Evolutionary conservation across 768 basidiomycete species (phyloP), one percentile per base, ranked within the genome.

Genomic region (Dacryopinax primogenitus): DNA sequence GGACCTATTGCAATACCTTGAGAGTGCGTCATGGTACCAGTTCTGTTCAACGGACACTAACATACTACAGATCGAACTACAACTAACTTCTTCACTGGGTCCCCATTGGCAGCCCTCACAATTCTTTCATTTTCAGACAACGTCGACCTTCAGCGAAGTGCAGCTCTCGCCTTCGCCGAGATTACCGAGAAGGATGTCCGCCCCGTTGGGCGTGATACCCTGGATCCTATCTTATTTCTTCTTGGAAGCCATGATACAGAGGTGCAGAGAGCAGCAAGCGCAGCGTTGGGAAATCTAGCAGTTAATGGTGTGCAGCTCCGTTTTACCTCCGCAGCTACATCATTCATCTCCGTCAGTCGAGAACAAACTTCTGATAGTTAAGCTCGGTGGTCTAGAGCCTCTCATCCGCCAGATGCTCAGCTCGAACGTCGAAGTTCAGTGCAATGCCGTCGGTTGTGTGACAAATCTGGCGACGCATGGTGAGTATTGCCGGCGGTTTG

Each of bases 171-270:
- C 0, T 99, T 98, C 72, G 96, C 96, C 36, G 96, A 99, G 76
- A 99, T 99, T 67, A 99, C 96, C 26, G 96, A 99, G 80, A 98
- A 98, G 78, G 96, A 99, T 77, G 95, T 98, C 63, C 85, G 94
- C 45, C 92, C 90, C 51, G 96, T 99, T 23, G 92, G 90, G 15
- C 83, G 96, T 68, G 96, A 98, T 74, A 99, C 96, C 21, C 83
- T 99, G 70, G 96, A 99, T 76, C 96, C 96, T 63, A 94, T 99
- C 67, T 85, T 98, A 65, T 99, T 96, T 77, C 85, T 99, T 68
- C 83, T 99, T 69, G 90, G 92, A 71, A 93, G 90, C 73, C 96
- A 98, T 76, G 96, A 99, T 76, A 92, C 92, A 63, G 96, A 99
- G 78, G 96, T 99, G 63, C 96, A 99, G 78, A 85, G 96, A 73